A percentile compares a stretch with the other conserved stretches of the same genome.
phyloP scores from a whole-genome alignment of 306 rosid species.

The Begonia loranthoides region DNA sequence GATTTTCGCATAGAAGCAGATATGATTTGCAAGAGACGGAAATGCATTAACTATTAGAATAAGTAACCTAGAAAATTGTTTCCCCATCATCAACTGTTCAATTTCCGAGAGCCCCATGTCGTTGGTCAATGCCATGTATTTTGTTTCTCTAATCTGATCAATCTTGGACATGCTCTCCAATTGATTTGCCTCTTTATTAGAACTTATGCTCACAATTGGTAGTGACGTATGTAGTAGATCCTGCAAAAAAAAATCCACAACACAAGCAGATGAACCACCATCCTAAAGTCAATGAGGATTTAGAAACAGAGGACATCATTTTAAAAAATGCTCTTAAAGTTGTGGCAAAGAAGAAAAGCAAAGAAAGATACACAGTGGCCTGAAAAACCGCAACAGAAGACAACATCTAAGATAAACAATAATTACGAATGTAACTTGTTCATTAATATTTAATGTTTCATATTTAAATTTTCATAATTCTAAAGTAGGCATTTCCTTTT shows the following conservation, averaged over 20 bases:
- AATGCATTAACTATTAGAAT: neutral
- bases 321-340: no score
- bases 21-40: no score
- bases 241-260: slow-evolving; percentile 19
- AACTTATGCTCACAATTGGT: slow-evolving; percentile 12
- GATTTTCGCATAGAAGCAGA: no score
- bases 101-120: slow-evolving; percentile 20
- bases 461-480: no score
- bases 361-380: no score
- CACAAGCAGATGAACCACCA: slow-evolving; percentile 5
- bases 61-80: slow-evolving; percentile 32
- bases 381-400: no score
- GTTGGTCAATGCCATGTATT: slow-evolving; percentile 4
- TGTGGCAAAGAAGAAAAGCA: no score
- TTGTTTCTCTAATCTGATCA: slow-evolving; percentile 5
- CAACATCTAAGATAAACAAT: no score
- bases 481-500: no score
- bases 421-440: no score
- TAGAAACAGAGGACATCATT: no score
- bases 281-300: neutral
- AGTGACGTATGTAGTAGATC: slow-evolving; percentile 9
- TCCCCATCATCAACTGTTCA: slow-evolving; percentile 31
- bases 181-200: slow-evolving; percentile 12
- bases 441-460: no score
- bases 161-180: slow-evolving; percentile 11